Percentiles rank a stretch among this genome's conserved stretches.
phyloP scores from a whole-genome alignment of 495 filamentous ascomycete species.

The Clavariopsis aquatica region DNA sequence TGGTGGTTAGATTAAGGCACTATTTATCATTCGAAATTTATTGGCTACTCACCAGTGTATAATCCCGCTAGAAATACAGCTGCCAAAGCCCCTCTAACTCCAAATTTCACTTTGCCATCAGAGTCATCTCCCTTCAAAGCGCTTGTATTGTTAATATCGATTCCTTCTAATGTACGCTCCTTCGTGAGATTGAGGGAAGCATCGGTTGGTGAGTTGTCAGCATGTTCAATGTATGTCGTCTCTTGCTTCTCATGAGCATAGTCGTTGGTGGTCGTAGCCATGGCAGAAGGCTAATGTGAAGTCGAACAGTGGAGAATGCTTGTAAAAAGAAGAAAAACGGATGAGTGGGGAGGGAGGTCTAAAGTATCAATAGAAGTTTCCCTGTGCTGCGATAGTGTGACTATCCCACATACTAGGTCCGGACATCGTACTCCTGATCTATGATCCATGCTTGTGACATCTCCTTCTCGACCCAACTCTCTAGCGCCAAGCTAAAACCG shows the following conservation, averaged over 20 bases:
- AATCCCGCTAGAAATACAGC: conserved; percentile 38
- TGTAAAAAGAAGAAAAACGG: not conserved
- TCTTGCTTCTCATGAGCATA: conserved; percentile 13
- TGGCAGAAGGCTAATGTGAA: not conserved
- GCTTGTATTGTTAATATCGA: conserved; percentile 36
- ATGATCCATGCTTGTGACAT: not conserved
- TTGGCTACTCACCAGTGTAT: conserved; percentile 36
- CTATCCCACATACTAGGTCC: not conserved
- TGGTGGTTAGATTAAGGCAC: conserved; percentile 5
- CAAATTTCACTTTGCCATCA: conserved; percentile 39
- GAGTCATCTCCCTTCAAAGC: conserved; percentile 41
- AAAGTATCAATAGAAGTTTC: not conserved
- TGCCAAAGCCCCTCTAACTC: conserved; percentile 26
- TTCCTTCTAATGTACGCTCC: conserved; percentile 28
- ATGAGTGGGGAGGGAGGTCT: not conserved
- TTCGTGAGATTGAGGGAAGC: conserved; percentile 22
- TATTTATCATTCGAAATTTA: not conserved
- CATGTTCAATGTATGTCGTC: conserved; percentile 18
- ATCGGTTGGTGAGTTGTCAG: conserved; percentile 11
- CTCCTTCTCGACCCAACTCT: not conserved
- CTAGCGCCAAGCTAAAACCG: not conserved
- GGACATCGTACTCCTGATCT: not conserved
- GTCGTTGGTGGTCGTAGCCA: conserved; percentile 6
- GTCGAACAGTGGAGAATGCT: not conserved
- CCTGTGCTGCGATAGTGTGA: not conserved